These are phyloP conservation scores for Rosa lucieae DNA, from an alignment of 306 rosid genomes.

Conservation along the genomic window DNA sequence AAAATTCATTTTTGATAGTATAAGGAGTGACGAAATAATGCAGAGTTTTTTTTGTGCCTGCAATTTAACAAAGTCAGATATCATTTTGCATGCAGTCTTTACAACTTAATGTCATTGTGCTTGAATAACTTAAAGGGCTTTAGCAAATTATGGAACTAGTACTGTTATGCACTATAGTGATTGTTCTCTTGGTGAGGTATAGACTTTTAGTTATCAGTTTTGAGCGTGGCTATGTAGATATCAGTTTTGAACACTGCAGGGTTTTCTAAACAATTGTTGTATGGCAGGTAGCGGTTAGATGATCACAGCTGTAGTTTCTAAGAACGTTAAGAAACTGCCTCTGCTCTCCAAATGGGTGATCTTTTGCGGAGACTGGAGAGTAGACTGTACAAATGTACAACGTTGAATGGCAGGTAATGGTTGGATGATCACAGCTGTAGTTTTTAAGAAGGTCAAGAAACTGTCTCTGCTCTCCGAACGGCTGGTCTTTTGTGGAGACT, in stretches of 20 bases:
- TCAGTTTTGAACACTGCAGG: neutral
- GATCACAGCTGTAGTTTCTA: neutral
- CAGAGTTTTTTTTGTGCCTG: neutral
- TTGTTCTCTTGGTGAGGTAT: neutral
- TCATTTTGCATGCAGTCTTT: neutral
- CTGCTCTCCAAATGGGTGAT: neutral
- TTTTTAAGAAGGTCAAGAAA: neutral
- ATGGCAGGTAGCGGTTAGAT: slow-evolving; percentile 6
- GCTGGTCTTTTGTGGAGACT: neutral
- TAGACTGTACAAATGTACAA: neutral
- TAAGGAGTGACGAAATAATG: too few species aligned
- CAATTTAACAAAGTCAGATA: neutral
- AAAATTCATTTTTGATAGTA: neutral
- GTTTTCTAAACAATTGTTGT: neutral
- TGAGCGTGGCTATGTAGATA: neutral
- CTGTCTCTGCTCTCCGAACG: neutral
- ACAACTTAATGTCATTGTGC: neutral
- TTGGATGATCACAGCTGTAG: slow-evolving; percentile 8
- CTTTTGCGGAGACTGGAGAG: neutral
- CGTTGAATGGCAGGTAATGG: slow-evolving; percentile 6
- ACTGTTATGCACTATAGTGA: neutral
- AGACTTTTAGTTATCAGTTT: neutral
- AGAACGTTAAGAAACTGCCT: neutral
- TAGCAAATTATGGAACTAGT: neutral
- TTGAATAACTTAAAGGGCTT: neutral